phyloP scores from a whole-genome alignment of 495 filamentous ascomycete genomes.

The Clohesyomyces aquaticus region DNA sequence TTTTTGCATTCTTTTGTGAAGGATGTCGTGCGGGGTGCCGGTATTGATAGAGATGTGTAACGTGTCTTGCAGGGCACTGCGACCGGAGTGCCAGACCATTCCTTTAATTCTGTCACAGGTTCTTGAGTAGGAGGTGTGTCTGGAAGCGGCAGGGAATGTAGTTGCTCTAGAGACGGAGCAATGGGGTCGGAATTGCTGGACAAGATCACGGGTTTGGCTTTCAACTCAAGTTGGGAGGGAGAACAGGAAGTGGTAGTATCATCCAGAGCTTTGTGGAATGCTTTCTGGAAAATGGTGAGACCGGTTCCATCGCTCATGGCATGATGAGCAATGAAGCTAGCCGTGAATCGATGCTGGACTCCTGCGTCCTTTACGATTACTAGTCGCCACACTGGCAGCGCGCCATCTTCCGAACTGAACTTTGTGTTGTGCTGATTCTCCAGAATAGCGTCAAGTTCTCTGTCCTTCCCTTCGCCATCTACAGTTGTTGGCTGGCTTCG shows the following conservation, averaged over 20 bases:
- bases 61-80: not conserved
- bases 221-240: not conserved
- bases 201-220: not conserved
- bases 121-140: not conserved
- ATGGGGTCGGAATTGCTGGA: not conserved
- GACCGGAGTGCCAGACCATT: not conserved
- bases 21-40: not conserved
- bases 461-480: conserved; percentile 9
- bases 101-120: not conserved
- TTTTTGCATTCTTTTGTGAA: conserved; percentile 5
- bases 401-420: not conserved
- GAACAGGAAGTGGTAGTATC: not conserved
- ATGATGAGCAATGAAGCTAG: conserved; percentile 5
- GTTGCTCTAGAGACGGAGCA: not conserved
- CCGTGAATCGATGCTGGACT: not conserved
- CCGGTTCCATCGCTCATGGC: not conserved
- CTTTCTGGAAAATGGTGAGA: not conserved
- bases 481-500: not conserved
- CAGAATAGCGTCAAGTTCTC: conserved; percentile 1
- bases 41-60: not conserved
- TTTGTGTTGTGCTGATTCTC: not conserved
- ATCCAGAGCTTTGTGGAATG: conserved; percentile 6
- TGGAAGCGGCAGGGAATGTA: conserved; percentile 2
- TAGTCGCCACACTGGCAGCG: conserved; percentile 1
- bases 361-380: not conserved